Conservation (phyloP, 805 yeast species). For the Candida michaelii region DNA sequence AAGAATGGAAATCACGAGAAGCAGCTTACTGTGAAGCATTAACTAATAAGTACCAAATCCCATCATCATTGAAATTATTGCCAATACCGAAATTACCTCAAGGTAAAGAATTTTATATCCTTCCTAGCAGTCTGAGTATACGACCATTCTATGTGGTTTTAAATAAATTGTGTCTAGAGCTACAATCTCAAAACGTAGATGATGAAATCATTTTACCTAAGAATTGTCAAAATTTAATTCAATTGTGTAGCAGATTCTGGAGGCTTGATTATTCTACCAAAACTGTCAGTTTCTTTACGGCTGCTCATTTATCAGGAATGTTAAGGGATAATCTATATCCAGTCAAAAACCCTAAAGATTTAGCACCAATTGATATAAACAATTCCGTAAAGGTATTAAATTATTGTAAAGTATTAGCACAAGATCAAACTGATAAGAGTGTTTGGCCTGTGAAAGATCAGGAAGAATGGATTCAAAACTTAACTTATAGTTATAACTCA, state of each 20-base stretch:
- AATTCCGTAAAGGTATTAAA: slow-evolving; percentile 26
- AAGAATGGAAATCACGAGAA: slow-evolving; percentile 36
- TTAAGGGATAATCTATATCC: slow-evolving; percentile 27
- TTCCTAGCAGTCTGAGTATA: slow-evolving; percentile 34
- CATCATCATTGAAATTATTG: slow-evolving; percentile 30
- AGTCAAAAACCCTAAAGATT: slow-evolving; percentile 17
- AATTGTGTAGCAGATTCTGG: slow-evolving; percentile 56
- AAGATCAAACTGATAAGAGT: slow-evolving; percentile 35
- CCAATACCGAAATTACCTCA: slow-evolving; percentile 31
- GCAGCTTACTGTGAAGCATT: slow-evolving; percentile 22
- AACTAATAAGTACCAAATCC: slow-evolving; percentile 30
- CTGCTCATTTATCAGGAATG: slow-evolving; percentile 37
- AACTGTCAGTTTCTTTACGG: slow-evolving; percentile 51
- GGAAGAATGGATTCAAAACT: slow-evolving; percentile 48
- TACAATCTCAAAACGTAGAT: slow-evolving; percentile 4
- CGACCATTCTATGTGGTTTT: slow-evolving; percentile 41
- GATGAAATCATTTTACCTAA: slow-evolving; percentile 36
- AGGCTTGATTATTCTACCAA: slow-evolving; percentile 51
- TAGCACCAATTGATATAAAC: slow-evolving; percentile 32
- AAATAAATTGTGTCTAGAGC: slow-evolving; percentile 39
- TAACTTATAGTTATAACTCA: slow-evolving; percentile 47
- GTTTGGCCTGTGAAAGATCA: slow-evolving; percentile 46
- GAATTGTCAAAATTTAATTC: slow-evolving; percentile 43
- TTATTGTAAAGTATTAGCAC: slow-evolving; percentile 28
- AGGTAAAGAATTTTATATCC: slow-evolving; percentile 37